Evolutionary conservation across 768 basidiomycete genomes (phyloP).

Genomic region (Suillus lakei): DNA sequence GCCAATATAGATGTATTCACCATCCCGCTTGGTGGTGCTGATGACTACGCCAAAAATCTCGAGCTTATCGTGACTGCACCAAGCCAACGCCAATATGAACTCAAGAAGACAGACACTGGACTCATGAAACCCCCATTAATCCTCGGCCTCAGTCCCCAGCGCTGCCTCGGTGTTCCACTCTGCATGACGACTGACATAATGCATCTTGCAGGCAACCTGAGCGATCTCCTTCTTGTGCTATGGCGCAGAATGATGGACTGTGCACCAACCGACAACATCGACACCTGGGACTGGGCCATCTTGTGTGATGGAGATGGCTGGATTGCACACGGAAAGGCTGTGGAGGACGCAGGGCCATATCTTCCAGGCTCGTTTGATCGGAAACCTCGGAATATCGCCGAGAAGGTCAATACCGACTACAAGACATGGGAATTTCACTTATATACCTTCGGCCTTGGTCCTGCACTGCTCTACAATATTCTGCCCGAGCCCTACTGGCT

Average conservation of each 20-base stretch:
- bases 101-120: slow-evolving; percentile 36
- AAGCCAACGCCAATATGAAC: slow-evolving; percentile 30
- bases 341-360: slow-evolving; percentile 14
- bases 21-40: slow-evolving; percentile 8
- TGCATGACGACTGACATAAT: slow-evolving; percentile 47
- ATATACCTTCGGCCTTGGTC: slow-evolving; percentile 24
- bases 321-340: slow-evolving; percentile 21
- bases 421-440: slow-evolving; percentile 33
- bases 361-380: slow-evolving; percentile 25
- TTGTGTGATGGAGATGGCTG: slow-evolving; percentile 25
- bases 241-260: slow-evolving; percentile 28
- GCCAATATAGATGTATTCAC: slow-evolving; percentile 23
- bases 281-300: slow-evolving; percentile 38
- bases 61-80: neutral
- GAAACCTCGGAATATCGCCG: slow-evolving; percentile 29
- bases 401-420: slow-evolving; percentile 33
- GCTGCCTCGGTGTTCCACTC: slow-evolving; percentile 34
- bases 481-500: slow-evolving; percentile 24
- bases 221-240: slow-evolving; percentile 27
- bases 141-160: slow-evolving; percentile 28
- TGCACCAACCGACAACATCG: slow-evolving; percentile 20
- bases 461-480: slow-evolving; percentile 19
- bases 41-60: slow-evolving; percentile 8
- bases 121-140: slow-evolving; percentile 43
- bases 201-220: slow-evolving; percentile 40